Evolutionary conservation across 345 rosid species (phyloP).

Genomic region (Populus tremula): DNA sequence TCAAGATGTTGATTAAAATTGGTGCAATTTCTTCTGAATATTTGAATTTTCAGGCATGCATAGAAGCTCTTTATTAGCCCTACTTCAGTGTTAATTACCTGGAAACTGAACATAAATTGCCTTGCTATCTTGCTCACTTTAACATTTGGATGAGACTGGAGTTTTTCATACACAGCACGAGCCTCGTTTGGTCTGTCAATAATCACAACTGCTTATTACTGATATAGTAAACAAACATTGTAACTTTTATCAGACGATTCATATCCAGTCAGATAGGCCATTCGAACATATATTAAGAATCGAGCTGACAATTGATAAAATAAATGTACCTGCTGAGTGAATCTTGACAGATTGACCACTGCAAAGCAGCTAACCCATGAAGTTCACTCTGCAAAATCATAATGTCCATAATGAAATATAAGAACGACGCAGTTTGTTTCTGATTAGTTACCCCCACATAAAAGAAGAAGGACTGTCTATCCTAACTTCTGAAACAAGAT

Average conservation of each 20-base stretch:
- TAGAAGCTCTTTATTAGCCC: background rate
- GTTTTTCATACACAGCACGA: slow-evolving; percentile 75
- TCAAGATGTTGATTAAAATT: background rate
- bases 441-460: no score
- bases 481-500: no score
- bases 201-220: slow-evolving; percentile 8
- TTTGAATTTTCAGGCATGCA: background rate
- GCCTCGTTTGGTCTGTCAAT: slow-evolving; percentile 64
- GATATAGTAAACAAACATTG: background rate
- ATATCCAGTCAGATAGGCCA: no score
- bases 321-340: slow-evolving; percentile 57
- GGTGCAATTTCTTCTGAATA: background rate
- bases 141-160: slow-evolving; percentile 72
- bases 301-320: background rate
- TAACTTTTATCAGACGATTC: background rate
- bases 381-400: slow-evolving; percentile 66
- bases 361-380: slow-evolving; percentile 90
- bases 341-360: slow-evolving; percentile 92
- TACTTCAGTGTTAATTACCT: slow-evolving; percentile 45
- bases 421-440: no score
- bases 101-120: slow-evolving; percentile 75
- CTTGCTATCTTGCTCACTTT: slow-evolving; percentile 71
- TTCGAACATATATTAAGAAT: background rate
- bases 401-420: background rate
- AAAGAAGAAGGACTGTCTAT: no score